Conservation (phyloP, 306 rosid genomes). For the Astragalus membranaceus region DNA sequence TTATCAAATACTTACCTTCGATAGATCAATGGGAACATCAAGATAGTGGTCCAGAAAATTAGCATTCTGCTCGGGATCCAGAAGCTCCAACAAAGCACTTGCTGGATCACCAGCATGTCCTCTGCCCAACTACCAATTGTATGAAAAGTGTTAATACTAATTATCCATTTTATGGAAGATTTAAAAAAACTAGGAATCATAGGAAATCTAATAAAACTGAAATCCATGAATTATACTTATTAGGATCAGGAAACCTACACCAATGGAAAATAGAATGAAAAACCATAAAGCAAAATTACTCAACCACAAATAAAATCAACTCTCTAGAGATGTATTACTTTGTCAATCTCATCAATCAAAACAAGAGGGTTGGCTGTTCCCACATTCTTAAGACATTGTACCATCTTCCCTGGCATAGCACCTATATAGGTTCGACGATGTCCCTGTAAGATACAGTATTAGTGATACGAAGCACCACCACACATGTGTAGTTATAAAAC, state of each 20-base stretch:
- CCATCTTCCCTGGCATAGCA: slow-evolving; percentile 99
- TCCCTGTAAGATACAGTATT: slow-evolving; percentile 55
- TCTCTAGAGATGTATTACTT: slow-evolving; percentile 42
- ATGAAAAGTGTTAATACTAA: slow-evolving; percentile 17
- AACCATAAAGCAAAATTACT: slow-evolving; percentile 8
- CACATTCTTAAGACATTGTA: slow-evolving; percentile 95
- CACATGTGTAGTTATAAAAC: not conserved
- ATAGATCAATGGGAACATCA: slow-evolving; percentile 95
- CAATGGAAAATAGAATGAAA: not conserved
- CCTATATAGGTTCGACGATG: slow-evolving; percentile 99
- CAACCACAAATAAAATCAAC: slow-evolving; percentile 17
- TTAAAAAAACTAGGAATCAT: not conserved
- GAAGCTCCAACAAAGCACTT: slow-evolving; percentile 98
- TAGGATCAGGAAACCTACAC: not conserved
- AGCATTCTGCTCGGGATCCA: slow-evolving; percentile 99
- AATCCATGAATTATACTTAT: not conserved
- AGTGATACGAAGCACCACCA: slow-evolving; percentile 5
- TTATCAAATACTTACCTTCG: slow-evolving; percentile 62
- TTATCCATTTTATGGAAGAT: not conserved
- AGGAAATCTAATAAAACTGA: not conserved
- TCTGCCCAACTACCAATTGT: slow-evolving; percentile 81
- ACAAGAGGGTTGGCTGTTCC: slow-evolving; percentile 98
- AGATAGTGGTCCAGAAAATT: slow-evolving; percentile 97
- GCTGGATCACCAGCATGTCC: slow-evolving; percentile 99
- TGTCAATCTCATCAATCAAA: slow-evolving; percentile 96